Evolutionary conservation across 2,329 filamentous ascomycete genomes (phyloP).

Genomic region (Amesomyces nigricolor): DNA sequence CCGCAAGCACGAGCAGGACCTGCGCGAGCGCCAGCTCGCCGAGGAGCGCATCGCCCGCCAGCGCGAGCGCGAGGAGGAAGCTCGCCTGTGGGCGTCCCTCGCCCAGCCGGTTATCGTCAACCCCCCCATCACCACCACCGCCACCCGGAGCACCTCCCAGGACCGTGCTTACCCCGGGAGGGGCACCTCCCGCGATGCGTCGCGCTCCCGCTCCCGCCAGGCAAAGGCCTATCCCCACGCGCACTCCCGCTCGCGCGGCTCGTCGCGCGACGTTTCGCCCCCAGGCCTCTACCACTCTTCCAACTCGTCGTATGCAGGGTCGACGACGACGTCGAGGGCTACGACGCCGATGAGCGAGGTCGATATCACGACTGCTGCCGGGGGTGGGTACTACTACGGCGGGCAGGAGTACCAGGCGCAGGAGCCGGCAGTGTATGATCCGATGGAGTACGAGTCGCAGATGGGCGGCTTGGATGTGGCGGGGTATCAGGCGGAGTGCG

Average conservation of each 20-base stretch:
- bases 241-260: conserved; percentile 28
- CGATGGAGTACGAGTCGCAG: conserved; percentile 39
- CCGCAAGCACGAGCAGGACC: conserved; percentile 34
- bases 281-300: conserved; percentile 36
- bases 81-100: conserved; percentile 25
- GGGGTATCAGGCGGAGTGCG: conserved; percentile 35
- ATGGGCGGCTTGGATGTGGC: no score
- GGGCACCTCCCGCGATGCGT: conserved; percentile 41
- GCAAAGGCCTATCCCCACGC: conserved; percentile 30
- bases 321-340: conserved; percentile 36
- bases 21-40: conserved; percentile 35
- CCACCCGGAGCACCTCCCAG: conserved; percentile 6
- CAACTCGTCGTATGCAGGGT: conserved; percentile 44
- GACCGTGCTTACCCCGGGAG: conserved; percentile 38
- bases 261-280: conserved; percentile 43
- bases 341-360: conserved; percentile 47
- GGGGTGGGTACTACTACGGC: no score
- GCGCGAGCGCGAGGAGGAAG: conserved; percentile 36
- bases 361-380: conserved; percentile 26
- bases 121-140: conserved; percentile 26
- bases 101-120: conserved; percentile 18
- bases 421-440: no score
- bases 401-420: no score
- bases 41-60: conserved; percentile 30
- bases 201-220: conserved; percentile 36